These are phyloP conservation scores for Chlorophyllum brunneum DNA, from an alignment of 768 basidiomycete genomes.

Conservation along the genomic window DNA sequence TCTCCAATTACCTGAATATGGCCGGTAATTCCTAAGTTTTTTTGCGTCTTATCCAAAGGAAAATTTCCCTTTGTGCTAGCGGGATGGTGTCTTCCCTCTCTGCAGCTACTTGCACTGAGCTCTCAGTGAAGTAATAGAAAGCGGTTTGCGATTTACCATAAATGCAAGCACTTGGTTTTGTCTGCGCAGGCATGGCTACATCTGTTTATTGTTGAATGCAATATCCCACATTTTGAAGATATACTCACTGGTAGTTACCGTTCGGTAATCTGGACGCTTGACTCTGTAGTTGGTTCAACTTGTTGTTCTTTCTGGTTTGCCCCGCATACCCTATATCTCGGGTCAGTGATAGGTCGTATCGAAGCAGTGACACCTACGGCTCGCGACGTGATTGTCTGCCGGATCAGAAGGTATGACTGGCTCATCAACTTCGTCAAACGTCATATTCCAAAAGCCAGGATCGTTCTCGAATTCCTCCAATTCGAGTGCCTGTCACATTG, in stretches of 20 bases:
- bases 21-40: conserved; percentile 7
- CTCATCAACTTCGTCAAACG: conserved; percentile 29
- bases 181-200: conserved; percentile 83
- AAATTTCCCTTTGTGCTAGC: conserved; percentile 33
- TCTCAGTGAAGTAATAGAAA: background rate
- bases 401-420: too few species aligned
- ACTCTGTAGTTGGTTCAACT: background rate
- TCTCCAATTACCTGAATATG: conserved; percentile 4
- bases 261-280: conserved; percentile 40
- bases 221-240: background rate
- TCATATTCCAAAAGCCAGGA: conserved; percentile 64
- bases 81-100: conserved; percentile 50
- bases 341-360: background rate
- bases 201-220: conserved; percentile 32
- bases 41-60: background rate
- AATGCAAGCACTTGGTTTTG: conserved; percentile 69
- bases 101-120: conserved; percentile 47
- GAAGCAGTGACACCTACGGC: background rate
- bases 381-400: background rate
- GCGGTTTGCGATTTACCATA: conserved; percentile 48
- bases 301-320: background rate
- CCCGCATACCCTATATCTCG: background rate
- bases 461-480: conserved; percentile 64
- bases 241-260: conserved; percentile 62
- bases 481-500: conserved; percentile 51